A percentile compares a stretch with the other conserved stretches of the same genome.
phyloP scores from a whole-genome alignment of 257 asterid genomes.

The Solanum piurae region DNA sequence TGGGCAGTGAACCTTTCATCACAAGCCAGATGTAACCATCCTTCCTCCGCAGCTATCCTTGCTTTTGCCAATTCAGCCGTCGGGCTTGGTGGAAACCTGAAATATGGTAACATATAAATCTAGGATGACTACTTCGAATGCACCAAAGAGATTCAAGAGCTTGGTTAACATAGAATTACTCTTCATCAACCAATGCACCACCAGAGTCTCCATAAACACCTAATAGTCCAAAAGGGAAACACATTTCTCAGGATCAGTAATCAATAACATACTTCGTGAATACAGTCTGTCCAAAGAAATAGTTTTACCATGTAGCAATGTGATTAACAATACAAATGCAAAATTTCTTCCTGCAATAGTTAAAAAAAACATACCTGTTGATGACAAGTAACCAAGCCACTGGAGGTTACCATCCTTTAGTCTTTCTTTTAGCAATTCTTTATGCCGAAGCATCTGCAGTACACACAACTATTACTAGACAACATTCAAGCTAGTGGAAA shows the following conservation, averaged over 20 bases:
- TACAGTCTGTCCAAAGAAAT: neutral
- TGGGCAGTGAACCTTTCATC: conserved; percentile 46
- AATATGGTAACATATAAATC: conserved; percentile 4
- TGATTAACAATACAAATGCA: neutral
- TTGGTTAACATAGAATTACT: conserved; percentile 33
- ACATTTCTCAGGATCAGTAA: neutral
- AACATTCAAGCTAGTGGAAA: neutral
- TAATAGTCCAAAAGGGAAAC: conserved; percentile 15
- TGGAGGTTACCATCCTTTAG: conserved; percentile 52
- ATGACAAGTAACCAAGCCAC: conserved; percentile 77
- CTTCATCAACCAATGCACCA: conserved; percentile 86
- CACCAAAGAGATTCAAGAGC: neutral
- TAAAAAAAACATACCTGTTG: conserved; percentile 54
- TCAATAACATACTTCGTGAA: neutral
- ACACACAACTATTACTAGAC: conserved; percentile 5
- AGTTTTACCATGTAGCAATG: neutral
- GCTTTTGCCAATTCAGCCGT: conserved; percentile 34
- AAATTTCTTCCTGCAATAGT: neutral
- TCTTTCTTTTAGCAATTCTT: conserved; percentile 27
- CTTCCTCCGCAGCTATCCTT: conserved; percentile 72
- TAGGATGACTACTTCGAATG: conserved; percentile 8
- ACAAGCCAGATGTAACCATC: conserved; percentile 57
- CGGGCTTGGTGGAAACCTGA: conserved; percentile 53
- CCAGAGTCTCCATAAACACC: conserved; percentile 84
- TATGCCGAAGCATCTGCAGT: conserved; percentile 47